These are phyloP conservation scores for Rhodotorula toruloides DNA, from an alignment of 768 basidiomycete species.

Conservation along the genomic window DNA sequence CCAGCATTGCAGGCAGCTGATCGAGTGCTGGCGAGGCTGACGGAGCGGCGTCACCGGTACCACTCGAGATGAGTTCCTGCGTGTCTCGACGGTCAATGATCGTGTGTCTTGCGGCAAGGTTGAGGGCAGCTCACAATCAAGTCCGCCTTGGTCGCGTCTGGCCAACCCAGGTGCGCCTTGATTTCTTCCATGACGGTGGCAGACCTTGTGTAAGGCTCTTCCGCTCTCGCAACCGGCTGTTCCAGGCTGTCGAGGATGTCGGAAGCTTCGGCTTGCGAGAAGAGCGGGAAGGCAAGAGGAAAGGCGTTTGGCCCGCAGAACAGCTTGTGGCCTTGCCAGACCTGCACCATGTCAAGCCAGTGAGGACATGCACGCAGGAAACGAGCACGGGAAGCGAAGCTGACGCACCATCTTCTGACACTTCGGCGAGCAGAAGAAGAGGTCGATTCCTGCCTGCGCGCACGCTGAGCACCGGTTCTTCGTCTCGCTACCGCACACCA, in stretches of 20 bases:
- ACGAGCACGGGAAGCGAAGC: background rate
- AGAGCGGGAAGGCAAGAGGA: background rate
- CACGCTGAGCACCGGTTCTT: background rate
- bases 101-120: too few relatives aligned
- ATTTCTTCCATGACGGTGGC: too few relatives aligned
- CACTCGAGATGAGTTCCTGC: too few relatives aligned
- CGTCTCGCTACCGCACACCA: background rate
- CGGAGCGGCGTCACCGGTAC: too few relatives aligned
- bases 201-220: too few relatives aligned
- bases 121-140: too few relatives aligned
- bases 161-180: too few relatives aligned
- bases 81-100: too few relatives aligned
- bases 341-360: too few relatives aligned
- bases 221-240: accelerated
- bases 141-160: too few relatives aligned
- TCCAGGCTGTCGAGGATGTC: background rate
- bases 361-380: background rate
- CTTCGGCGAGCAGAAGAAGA: slow-evolving; percentile 3
- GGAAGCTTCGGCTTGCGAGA: background rate
- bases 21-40: too few relatives aligned
- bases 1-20: too few relatives aligned
- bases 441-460: background rate
- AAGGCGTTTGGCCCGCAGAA: slow-evolving; percentile 1
- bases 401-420: background rate
- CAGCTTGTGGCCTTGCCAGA: background rate